These are phyloP conservation scores for Trichoderma endophyticum DNA, from an alignment of 2,329 filamentous ascomycete species.

Conservation along the genomic window DNA sequence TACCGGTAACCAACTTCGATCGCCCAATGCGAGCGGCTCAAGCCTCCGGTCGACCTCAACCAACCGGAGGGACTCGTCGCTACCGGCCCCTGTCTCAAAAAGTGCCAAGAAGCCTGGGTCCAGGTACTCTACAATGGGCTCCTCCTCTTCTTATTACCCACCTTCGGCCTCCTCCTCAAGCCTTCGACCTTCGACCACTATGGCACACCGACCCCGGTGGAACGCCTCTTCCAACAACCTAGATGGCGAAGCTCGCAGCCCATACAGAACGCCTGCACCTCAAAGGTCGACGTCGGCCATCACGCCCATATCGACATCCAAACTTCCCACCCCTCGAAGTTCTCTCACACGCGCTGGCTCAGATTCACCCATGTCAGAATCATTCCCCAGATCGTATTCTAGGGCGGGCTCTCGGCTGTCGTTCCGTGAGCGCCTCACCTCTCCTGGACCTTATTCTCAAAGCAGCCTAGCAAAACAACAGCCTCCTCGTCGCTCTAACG, in stretches of 20 bases:
- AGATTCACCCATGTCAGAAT: slow-evolving; percentile 46
- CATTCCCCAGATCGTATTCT: slow-evolving; percentile 39
- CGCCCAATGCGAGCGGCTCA: slow-evolving; percentile 45
- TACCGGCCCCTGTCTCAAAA: slow-evolving; percentile 45
- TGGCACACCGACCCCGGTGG: slow-evolving; percentile 67
- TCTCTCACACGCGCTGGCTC: slow-evolving; percentile 46
- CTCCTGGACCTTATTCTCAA: slow-evolving; percentile 48
- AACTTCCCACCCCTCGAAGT: slow-evolving; percentile 48
- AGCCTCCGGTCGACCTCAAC: slow-evolving; percentile 46
- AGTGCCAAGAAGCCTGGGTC: slow-evolving; percentile 41
- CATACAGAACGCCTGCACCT: slow-evolving; percentile 46
- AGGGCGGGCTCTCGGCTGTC: slow-evolving; percentile 46
- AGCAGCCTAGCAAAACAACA: slow-evolving; percentile 45
- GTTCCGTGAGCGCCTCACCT: slow-evolving; percentile 52
- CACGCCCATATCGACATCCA: slow-evolving; percentile 44
- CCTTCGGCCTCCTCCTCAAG: slow-evolving; percentile 37
- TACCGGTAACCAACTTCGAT: slow-evolving; percentile 41
- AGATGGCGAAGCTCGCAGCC: slow-evolving; percentile 64
- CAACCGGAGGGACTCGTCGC: slow-evolving; percentile 45
- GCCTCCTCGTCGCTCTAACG: slow-evolving; percentile 51
- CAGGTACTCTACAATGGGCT: slow-evolving; percentile 40
- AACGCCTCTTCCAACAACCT: slow-evolving; percentile 63
- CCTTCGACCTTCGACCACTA: slow-evolving; percentile 44
- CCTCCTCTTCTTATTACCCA: slow-evolving; percentile 33
- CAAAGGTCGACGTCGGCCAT: slow-evolving; percentile 43